phyloP scores from a whole-genome alignment of 345 rosid species.

The Corymbia maculata region DNA sequence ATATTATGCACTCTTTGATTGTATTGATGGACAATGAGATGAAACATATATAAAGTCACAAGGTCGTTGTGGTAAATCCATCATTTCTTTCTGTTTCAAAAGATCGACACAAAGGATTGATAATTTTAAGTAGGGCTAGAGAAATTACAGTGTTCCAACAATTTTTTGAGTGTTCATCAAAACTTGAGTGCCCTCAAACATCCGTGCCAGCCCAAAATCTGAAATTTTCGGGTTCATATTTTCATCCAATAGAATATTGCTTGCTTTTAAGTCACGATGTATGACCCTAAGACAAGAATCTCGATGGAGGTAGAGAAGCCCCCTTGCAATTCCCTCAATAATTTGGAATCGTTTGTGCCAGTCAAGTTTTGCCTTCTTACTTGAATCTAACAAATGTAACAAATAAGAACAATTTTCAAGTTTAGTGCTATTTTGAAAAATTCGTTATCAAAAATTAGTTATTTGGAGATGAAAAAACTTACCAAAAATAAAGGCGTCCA shows the following conservation, averaged over 20 bases:
- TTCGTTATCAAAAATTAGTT: background rate
- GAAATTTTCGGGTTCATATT: conserved; percentile 23
- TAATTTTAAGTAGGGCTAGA: background rate
- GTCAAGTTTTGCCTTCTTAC: background rate
- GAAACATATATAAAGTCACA: background rate
- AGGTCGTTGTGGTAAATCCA: background rate
- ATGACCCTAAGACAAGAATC: conserved; percentile 25
- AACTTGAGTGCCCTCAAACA: conserved; percentile 3
- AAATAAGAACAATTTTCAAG: too few relatives aligned
- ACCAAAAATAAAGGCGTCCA: conserved; percentile 1
- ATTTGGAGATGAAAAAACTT: background rate
- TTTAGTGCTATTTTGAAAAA: background rate
- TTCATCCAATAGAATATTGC: conserved; percentile 19
- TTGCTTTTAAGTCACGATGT: conserved; percentile 22
- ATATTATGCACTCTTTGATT: background rate
- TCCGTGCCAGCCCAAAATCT: conserved; percentile 27
- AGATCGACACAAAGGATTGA: background rate
- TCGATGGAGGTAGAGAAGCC: conserved; percentile 23
- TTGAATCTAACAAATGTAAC: conserved; percentile 1
- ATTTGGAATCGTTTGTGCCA: conserved; percentile 22
- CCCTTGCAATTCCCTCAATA: conserved; percentile 23
- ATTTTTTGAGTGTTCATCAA: conserved; percentile 7
- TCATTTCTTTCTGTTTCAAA: background rate
- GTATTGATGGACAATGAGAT: background rate
- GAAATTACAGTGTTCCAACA: conserved; percentile 14